phyloP scores from a whole-genome alignment of 2,329 filamentous ascomycete genomes.

The Xylaria sp. region DNA sequence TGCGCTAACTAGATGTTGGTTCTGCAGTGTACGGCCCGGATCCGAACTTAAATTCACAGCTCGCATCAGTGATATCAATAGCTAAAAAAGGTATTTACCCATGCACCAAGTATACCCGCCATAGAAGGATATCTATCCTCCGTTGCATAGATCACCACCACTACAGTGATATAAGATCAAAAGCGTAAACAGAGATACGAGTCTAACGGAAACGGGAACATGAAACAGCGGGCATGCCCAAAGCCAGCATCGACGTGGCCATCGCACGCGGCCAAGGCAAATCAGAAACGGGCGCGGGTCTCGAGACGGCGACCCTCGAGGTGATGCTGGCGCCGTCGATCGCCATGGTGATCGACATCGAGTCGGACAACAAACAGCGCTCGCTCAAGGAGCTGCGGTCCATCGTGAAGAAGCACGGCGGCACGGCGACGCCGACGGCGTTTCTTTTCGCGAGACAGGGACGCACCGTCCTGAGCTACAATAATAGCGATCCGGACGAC shows the following conservation, averaged over 20 bases:
- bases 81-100: conserved; percentile 77
- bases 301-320: conserved; percentile 85
- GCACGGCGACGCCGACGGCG: conserved; percentile 75
- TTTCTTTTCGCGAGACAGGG: conserved; percentile 90
- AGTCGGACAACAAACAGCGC: conserved; percentile 83
- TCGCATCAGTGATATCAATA: conserved; percentile 76
- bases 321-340: conserved; percentile 81
- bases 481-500: conserved; percentile 39
- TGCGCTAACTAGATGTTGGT: conserved; percentile 30
- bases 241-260: conserved; percentile 83
- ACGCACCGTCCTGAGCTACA: conserved; percentile 72
- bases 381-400: conserved; percentile 78
- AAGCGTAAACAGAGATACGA: conserved; percentile 20
- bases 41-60: conserved; percentile 76
- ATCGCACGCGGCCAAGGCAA: conserved; percentile 90
- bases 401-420: conserved; percentile 77
- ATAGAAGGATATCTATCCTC: neutral
- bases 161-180: neutral
- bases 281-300: conserved; percentile 75
- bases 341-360: conserved; percentile 84
- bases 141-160: neutral
- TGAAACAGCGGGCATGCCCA: conserved; percentile 76
- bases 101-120: neutral
- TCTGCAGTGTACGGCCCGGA: conserved; percentile 78
- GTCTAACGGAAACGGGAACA: conserved; percentile 10